Base-by-base conservation (phyloP, 148 eudicot species). In the Hydrangea macrophylla region DNA sequence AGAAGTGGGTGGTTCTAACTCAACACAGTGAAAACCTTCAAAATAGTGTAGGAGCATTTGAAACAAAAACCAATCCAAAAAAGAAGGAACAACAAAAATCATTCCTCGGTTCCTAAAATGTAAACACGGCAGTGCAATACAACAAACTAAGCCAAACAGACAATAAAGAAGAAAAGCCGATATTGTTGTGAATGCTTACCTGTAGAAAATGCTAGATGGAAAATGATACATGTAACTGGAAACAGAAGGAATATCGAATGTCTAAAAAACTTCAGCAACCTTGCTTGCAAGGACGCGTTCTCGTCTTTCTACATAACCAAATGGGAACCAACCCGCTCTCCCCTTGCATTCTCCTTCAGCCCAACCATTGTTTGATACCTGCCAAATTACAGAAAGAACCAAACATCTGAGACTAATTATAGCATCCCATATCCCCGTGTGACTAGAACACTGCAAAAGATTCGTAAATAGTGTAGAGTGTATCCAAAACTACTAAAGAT, bases 341-440 rank as follows among this genome's bases (percentile, higher is more conserved):
- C 94, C 98, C 71, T 90, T 92, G 86, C 94, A 86, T 79, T 92
- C 98, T 40, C 98, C 98, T 84, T 92, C 98, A 7, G 98, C 98
- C 98, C 98, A 92, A 23, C 98, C 96, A 53, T 83, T 90, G 79
- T 84, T 84, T 27, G 92, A 86, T 30, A 92, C 86, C 98, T 92
- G 79, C 40, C 57, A 72, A 0, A 55, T 40, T 36, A 18, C 3
- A 13, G 26, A 11, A 50, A 42, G 10, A 55, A 36, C 17, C 35
- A 25, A 36, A 24, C 15, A 24, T 35, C 35, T 23, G 7, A n/a
- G n/a, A 53, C 11, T 22, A 22, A 5, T 67, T 15, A 33, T 13
- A 32, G 31, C 7, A 26, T 1, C 28, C 31, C 31, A 15, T 30
- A n/a, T n/a, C n/a, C n/a, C n/a, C n/a, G 1, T 0, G 57, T 22